A percentile compares a stretch with the other conserved stretches of the same genome.
These are phyloP conservation scores for Sphaerulina populicola DNA, from an alignment of 2,329 filamentous ascomycete genomes.

Conservation along the genomic window DNA sequence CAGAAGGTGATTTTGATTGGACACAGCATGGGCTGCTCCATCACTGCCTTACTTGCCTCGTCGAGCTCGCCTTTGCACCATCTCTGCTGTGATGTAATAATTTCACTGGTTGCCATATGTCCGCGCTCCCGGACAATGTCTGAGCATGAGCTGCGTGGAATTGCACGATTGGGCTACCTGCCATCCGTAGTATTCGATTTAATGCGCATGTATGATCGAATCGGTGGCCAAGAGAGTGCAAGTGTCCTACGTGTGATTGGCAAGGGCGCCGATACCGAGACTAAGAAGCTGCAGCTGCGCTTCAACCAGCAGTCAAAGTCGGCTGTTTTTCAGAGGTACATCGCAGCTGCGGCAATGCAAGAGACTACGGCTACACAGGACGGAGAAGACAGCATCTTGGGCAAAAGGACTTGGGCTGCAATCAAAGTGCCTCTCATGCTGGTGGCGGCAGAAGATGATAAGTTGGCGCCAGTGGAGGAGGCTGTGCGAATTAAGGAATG, in stretches of 20 bases:
- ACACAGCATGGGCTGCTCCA: conserved; percentile 82
- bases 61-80: conserved; percentile 46
- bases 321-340: conserved; percentile 73
- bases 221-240: conserved; percentile 66
- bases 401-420: conserved; percentile 61
- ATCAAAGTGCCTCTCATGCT: conserved; percentile 68
- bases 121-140: conserved; percentile 56
- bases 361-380: conserved; percentile 7
- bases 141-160: conserved; percentile 34
- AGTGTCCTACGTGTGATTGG: conserved; percentile 76
- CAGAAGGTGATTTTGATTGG: conserved; percentile 74
- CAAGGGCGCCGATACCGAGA: conserved; percentile 54
- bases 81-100: conserved; percentile 50
- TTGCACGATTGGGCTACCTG: conserved; percentile 55
- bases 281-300: conserved; percentile 58
- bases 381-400: conserved; percentile 52
- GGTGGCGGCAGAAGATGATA: conserved; percentile 68
- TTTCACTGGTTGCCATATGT: conserved; percentile 72
- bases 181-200: conserved; percentile 67
- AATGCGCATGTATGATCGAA: conserved; percentile 67
- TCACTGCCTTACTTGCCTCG: conserved; percentile 64
- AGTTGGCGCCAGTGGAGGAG: conserved; percentile 63
- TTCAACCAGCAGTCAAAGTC: conserved; percentile 81
- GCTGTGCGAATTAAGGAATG: conserved; percentile 56
- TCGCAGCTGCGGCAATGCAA: conserved; percentile 50